Evolutionary conservation across 805 yeast genomes (phyloP).

Genomic region (Wickerhamiella cacticola): DNA sequence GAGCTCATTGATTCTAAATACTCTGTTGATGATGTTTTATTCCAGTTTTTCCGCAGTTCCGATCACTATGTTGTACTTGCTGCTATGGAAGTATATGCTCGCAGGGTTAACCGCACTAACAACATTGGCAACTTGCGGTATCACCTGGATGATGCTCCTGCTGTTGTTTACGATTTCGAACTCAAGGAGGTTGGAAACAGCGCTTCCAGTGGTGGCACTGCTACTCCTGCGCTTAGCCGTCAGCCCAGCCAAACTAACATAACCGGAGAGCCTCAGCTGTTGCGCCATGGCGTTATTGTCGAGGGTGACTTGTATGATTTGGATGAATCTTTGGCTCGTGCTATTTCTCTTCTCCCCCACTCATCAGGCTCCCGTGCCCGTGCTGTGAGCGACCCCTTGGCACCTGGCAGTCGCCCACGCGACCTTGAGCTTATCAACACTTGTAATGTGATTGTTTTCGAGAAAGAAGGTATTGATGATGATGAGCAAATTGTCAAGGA

Average conservation of each 20-base stretch:
- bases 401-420: constrained; percentile 15
- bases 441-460: constrained; percentile 57
- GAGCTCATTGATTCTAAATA: constrained; percentile 95
- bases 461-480: constrained; percentile 41
- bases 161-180: constrained; percentile 62
- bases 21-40: constrained; percentile 88
- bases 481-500: constrained; percentile 58
- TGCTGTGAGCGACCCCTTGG: constrained; percentile 27
- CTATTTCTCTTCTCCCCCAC: constrained; percentile 56
- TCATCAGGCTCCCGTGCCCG: constrained; percentile 33
- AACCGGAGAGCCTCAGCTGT: constrained; percentile 39
- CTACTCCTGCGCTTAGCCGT: constrained; percentile 12
- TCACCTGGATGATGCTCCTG: constrained; percentile 39
- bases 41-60: constrained; percentile 72
- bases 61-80: constrained; percentile 90
- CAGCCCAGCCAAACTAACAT: constrained; percentile 49
- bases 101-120: constrained; percentile 96
- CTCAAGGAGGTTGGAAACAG: constrained; percentile 17
- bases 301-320: constrained; percentile 67
- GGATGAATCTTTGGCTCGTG: constrained; percentile 68
- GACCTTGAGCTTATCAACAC: constrained; percentile 49
- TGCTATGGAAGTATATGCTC: constrained; percentile 90
- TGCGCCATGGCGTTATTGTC: constrained; percentile 27
- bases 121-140: constrained; percentile 67
- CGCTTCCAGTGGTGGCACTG: constrained; percentile 35